A percentile compares a stretch with the other conserved stretches of the same genome.
These are phyloP conservation scores for Balansia obtecta DNA, from an alignment of 2,329 filamentous ascomycete species.

Conservation along the genomic window DNA sequence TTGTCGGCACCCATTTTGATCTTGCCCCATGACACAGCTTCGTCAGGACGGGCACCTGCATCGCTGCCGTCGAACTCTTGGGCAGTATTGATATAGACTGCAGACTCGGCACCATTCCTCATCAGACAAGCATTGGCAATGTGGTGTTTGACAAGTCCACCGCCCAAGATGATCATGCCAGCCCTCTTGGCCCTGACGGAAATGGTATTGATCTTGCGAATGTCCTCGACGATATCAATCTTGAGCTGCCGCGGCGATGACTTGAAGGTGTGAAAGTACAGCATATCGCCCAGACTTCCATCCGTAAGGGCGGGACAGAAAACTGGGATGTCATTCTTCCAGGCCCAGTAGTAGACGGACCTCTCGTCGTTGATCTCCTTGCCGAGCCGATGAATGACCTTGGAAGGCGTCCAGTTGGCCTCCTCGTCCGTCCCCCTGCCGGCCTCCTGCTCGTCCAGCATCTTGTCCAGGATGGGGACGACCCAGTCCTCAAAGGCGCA, in stretches of 20 bases:
- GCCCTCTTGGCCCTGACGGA: constrained; percentile 76
- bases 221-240: constrained; percentile 88
- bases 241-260: constrained; percentile 67
- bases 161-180: constrained; percentile 91
- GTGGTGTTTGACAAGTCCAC: constrained; percentile 94
- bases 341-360: constrained; percentile 95
- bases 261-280: constrained; percentile 97
- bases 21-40: constrained; percentile 97
- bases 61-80: constrained; percentile 98
- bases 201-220: constrained; percentile 84
- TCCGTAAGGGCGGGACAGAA: constrained; percentile 96
- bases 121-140: constrained; percentile 96
- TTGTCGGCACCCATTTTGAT: constrained; percentile 80
- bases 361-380: constrained; percentile 88
- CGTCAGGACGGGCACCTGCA: constrained; percentile 85
- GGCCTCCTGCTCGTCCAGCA: constrained; percentile 88
- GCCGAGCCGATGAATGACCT: constrained; percentile 78
- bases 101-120: constrained; percentile 93
- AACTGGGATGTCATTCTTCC: constrained; percentile 90
- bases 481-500: constrained; percentile 98
- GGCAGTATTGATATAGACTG: constrained; percentile 94
- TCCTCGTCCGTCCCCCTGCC: constrained; percentile 56
- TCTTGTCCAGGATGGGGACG: constrained; percentile 82
- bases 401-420: constrained; percentile 86
- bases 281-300: constrained; percentile 91